Evolutionary conservation across 305 asterid genomes (phyloP).

Genomic region (Fraxinus nigra): DNA sequence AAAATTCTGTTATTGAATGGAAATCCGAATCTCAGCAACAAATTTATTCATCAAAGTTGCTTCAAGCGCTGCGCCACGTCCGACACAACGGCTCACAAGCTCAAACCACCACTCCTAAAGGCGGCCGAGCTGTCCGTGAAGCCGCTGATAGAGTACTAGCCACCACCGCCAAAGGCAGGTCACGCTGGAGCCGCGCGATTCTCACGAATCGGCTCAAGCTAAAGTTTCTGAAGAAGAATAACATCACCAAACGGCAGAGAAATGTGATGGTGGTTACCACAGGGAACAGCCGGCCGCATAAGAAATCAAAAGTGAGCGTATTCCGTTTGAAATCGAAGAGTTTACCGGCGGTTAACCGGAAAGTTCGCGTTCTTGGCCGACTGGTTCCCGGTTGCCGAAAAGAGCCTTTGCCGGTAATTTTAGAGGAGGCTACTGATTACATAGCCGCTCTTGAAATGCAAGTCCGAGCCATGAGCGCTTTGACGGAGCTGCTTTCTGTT

Average conservation of each 20-base stretch:
- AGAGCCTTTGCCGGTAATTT: conserved; percentile 79
- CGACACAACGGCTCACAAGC: conserved; percentile 30
- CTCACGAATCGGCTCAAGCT: conserved; percentile 70
- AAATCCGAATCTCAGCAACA: conserved; percentile 80
- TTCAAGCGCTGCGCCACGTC: conserved; percentile 76
- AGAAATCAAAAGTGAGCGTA: conserved; percentile 64
- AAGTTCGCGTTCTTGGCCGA: conserved; percentile 64
- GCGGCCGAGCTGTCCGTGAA: conserved; percentile 46
- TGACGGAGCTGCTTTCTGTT: conserved; percentile 69
- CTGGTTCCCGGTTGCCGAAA: conserved; percentile 96
- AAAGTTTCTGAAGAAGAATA: conserved; percentile 68
- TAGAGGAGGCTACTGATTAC: conserved; percentile 87
- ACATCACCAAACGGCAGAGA: conserved; percentile 44
- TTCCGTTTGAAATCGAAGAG: conserved; percentile 63
- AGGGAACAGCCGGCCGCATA: conserved; percentile 50
- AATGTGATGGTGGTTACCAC: conserved; percentile 35
- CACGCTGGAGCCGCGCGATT: conserved; percentile 95
- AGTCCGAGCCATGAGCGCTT: conserved; percentile 89
- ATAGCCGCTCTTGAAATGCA: conserved; percentile 97
- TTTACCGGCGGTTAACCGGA: conserved; percentile 76
- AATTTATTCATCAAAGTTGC: conserved; percentile 76
- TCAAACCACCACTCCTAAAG: conserved; percentile 4
- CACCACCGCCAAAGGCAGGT: conserved; percentile 77
- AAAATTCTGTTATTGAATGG: conserved; percentile 51
- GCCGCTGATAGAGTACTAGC: conserved; percentile 84